phyloP scores from a whole-genome alignment of 805 yeast genomes.

The Saccharomycopsis malanga region DNA sequence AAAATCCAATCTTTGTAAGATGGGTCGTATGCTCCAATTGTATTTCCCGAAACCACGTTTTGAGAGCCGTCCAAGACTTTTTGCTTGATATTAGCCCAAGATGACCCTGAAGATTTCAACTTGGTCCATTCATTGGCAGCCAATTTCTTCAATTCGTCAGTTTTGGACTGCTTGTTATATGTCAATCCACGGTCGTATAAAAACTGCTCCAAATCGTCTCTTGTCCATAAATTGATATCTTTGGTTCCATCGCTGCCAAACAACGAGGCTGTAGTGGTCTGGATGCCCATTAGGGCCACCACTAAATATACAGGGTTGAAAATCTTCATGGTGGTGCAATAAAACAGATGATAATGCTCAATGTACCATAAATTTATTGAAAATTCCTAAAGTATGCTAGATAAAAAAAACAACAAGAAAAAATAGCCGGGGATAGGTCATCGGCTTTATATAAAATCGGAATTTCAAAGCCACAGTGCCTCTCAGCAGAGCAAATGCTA shows the following conservation, averaged over 20 bases:
- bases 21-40: neutral
- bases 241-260: neutral
- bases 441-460: too few relatives aligned
- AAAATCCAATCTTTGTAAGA: slow-evolving; percentile 38
- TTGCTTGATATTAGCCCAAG: slow-evolving; percentile 10
- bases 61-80: slow-evolving; percentile 1
- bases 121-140: slow-evolving; percentile 28
- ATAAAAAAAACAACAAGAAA: too few relatives aligned
- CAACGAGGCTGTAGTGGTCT: neutral
- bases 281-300: neutral
- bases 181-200: slow-evolving; percentile 27
- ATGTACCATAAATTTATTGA: too few relatives aligned
- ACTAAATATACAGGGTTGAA: neutral
- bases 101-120: slow-evolving; percentile 17
- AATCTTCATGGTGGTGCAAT: neutral
- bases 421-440: too few relatives aligned
- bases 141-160: slow-evolving; percentile 26
- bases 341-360: too few relatives aligned
- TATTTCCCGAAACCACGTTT: slow-evolving; percentile 1
- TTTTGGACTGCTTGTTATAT: slow-evolving; percentile 24
- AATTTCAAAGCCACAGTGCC: too few relatives aligned
- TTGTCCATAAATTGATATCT: slow-evolving; percentile 33
- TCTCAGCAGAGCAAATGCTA: too few relatives aligned
- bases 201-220: slow-evolving; percentile 33
- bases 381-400: too few relatives aligned